Percentiles rank a stretch among this genome's conserved stretches.
phyloP scores from a whole-genome alignment of 768 basidiomycete species.

The Kwoniella heveanensis region DNA sequence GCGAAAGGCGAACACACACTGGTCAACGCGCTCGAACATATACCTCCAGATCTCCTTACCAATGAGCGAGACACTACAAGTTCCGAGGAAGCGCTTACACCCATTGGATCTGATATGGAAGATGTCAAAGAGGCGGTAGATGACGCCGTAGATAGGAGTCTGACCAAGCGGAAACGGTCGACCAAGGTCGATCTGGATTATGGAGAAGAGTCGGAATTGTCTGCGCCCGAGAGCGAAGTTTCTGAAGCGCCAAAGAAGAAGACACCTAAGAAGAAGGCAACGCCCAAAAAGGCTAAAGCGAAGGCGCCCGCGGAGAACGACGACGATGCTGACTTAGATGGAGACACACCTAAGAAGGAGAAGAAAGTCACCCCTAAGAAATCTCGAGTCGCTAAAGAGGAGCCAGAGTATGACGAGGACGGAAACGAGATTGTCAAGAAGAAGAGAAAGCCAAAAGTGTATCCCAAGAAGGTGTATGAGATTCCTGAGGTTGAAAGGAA shows the following conservation, averaged over 20 bases:
- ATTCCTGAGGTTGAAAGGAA: slow-evolving; percentile 73
- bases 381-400: slow-evolving; percentile 43
- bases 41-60: slow-evolving; percentile 6
- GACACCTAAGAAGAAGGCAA: slow-evolving; percentile 5
- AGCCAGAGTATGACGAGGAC: slow-evolving; percentile 46
- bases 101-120: slow-evolving; percentile 20
- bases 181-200: slow-evolving; percentile 23
- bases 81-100: slow-evolving; percentile 33
- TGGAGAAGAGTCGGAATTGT: slow-evolving; percentile 14
- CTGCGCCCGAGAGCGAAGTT: slow-evolving; percentile 18
- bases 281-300: slow-evolving; percentile 15
- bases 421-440: slow-evolving; percentile 53
- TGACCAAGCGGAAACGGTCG: slow-evolving; percentile 18
- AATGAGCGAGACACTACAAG: slow-evolving; percentile 1
- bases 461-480: slow-evolving; percentile 60
- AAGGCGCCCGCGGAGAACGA: not conserved
- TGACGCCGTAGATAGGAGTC: slow-evolving; percentile 10
- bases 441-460: slow-evolving; percentile 50
- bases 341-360: slow-evolving; percentile 28
- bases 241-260: slow-evolving; percentile 16
- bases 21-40: slow-evolving; percentile 36
- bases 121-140: slow-evolving; percentile 14
- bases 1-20: slow-evolving; percentile 23
- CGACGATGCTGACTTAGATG: slow-evolving; percentile 19
- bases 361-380: slow-evolving; percentile 49